Conservation (phyloP, 83 land plant genomes). For the Thuja plicata region DNA sequence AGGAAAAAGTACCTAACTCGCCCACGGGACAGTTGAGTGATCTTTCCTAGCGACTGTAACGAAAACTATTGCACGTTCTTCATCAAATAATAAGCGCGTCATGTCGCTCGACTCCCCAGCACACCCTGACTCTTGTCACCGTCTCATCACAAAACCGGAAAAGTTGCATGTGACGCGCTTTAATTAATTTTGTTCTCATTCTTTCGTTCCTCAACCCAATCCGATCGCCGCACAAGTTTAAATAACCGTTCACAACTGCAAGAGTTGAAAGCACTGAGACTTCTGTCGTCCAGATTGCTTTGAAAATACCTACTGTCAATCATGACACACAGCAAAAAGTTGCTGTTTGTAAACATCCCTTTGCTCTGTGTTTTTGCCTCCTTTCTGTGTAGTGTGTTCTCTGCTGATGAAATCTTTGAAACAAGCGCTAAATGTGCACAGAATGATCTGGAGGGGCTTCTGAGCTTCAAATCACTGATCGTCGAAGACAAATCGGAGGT, state of each 20-base stretch:
- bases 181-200: not conserved
- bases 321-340: too few relatives aligned
- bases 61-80: not conserved
- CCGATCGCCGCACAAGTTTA: not conserved
- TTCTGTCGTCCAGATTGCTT: too few relatives aligned
- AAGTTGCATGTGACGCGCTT: not conserved
- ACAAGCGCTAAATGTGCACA: conserved; percentile 20
- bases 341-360: not conserved
- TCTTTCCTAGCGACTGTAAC: too few relatives aligned
- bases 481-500: conserved; percentile 47
- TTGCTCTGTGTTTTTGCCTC: not conserved
- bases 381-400: not conserved
- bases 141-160: not conserved
- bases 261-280: too few relatives aligned
- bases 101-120: not conserved
- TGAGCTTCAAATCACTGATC: conserved; percentile 54
- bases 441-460: conserved; percentile 42
- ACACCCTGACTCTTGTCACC: not conserved
- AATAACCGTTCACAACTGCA: not conserved
- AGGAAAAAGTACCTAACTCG: too few relatives aligned
- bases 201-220: not conserved
- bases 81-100: not conserved
- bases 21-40: too few relatives aligned
- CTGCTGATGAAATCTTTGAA: not conserved
- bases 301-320: too few relatives aligned